Conservation (phyloP, 2,329 filamentous ascomycete genomes). For the Laburnicola sp. region DNA sequence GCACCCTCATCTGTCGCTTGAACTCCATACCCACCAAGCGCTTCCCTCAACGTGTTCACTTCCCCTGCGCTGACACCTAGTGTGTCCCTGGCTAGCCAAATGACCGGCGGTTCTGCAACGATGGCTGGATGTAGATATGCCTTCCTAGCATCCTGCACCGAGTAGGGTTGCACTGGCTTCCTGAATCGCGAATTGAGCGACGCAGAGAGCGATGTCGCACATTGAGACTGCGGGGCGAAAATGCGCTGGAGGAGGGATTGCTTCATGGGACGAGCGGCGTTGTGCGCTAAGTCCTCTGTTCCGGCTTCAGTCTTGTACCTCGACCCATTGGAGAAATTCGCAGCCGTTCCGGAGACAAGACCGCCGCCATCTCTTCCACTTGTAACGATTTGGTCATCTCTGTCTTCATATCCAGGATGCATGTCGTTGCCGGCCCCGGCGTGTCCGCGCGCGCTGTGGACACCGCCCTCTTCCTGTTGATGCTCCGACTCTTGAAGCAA, state of each 20-base stretch:
- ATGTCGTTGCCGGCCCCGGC: not conserved
- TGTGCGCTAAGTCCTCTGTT: not conserved
- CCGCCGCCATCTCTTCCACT: not conserved
- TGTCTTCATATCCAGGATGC: conserved; percentile 4
- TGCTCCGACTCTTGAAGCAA: not conserved
- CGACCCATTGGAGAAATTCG: not conserved
- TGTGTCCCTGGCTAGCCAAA: conserved; percentile 13
- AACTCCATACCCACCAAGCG: not conserved
- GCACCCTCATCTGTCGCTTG: conserved; percentile 1
- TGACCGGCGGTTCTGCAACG: conserved; percentile 12
- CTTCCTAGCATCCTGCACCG: conserved; percentile 16
- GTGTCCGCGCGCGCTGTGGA: not conserved
- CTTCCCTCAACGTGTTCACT: not conserved
- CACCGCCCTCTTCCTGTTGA: not conserved
- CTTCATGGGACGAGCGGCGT: not conserved
- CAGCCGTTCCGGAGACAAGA: conserved; percentile 1
- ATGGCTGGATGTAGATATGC: conserved; percentile 21
- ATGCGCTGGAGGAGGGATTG: conserved; percentile 8
- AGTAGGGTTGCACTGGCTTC: conserved; percentile 13
- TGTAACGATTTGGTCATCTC: not conserved
- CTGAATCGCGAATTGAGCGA: conserved; percentile 14
- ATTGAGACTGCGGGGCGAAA: conserved; percentile 12
- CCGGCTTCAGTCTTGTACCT: not conserved
- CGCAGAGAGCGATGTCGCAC: conserved; percentile 14
- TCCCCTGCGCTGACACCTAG: conserved; percentile 3